A percentile compares a stretch with the other conserved stretches of the same genome.
phyloP scores from a whole-genome alignment of 1,139 yeast genomes.

The Geotrichum carabidarum region DNA sequence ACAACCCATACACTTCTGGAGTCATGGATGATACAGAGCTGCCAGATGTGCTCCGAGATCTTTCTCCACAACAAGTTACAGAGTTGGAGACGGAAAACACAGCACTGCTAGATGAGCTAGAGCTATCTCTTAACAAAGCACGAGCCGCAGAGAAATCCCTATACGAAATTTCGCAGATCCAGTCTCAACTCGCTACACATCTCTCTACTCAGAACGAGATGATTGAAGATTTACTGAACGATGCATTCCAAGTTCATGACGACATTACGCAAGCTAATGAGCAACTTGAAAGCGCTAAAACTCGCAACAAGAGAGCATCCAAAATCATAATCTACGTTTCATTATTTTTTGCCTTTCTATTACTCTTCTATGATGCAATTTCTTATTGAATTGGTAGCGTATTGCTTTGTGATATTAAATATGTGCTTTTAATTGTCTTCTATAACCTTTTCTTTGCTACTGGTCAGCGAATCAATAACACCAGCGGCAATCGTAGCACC shows the following conservation, averaged over 20 bases:
- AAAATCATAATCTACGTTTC: slow-evolving; percentile 60
- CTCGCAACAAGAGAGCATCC: slow-evolving; percentile 65
- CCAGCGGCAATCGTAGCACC: slow-evolving; percentile 92
- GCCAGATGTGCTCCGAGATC: slow-evolving; percentile 23
- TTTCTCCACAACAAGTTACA: slow-evolving; percentile 61
- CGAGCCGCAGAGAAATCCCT: slow-evolving; percentile 64
- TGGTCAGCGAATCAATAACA: slow-evolving; percentile 35
- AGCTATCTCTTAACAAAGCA: slow-evolving; percentile 40
- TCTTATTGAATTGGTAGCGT: slow-evolving; percentile 1
- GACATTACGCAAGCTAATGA: slow-evolving; percentile 73
- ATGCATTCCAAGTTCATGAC: slow-evolving; percentile 62
- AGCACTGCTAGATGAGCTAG: slow-evolving; percentile 63
- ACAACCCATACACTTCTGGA: slow-evolving; percentile 3
- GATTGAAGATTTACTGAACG: slow-evolving; percentile 61
- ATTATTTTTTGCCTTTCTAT: slow-evolving; percentile 54
- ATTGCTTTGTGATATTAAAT: background rate
- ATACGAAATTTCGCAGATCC: slow-evolving; percentile 73
- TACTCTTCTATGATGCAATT: slow-evolving; percentile 55
- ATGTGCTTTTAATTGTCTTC: background rate
- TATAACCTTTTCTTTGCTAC: background rate
- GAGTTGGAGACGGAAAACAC: slow-evolving; percentile 68
- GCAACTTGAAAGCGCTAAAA: slow-evolving; percentile 65
- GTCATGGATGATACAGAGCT: slow-evolving; percentile 4
- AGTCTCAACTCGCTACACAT: slow-evolving; percentile 71
- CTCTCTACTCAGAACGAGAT: slow-evolving; percentile 70